Evolutionary conservation across 78 protist species (phyloP).

Genomic region (Speleostelium caveatum): DNA sequence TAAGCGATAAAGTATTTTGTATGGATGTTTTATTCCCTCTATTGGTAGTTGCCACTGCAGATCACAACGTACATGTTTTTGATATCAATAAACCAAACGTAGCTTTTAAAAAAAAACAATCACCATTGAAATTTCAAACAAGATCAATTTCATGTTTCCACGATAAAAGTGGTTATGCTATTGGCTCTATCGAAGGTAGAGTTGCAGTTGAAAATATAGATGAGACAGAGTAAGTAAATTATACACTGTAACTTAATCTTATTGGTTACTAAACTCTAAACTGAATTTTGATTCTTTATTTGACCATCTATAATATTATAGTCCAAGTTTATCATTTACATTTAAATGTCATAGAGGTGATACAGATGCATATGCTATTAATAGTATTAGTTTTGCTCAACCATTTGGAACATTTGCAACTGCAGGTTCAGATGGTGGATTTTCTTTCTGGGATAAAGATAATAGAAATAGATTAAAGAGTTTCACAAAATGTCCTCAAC

Average conservation of each 20-base stretch:
- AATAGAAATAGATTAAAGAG: slow-evolving; percentile 81
- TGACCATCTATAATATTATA: not conserved
- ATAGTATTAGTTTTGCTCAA: slow-evolving; percentile 88
- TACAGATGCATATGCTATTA: slow-evolving; percentile 85
- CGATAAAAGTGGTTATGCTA: slow-evolving; percentile 88
- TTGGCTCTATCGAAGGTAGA: slow-evolving; percentile 97
- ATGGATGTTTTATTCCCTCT: slow-evolving; percentile 64
- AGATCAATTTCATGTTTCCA: slow-evolving; percentile 79
- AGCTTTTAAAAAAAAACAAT: slow-evolving; percentile 32
- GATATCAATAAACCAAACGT: slow-evolving; percentile 57
- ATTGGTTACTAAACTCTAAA: not conserved
- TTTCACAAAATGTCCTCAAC: slow-evolving; percentile 32
- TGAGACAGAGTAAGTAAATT: slow-evolving; percentile 58
- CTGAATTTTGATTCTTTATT: not conserved
- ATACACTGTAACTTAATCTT: not conserved
- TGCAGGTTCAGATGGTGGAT: slow-evolving; percentile 93
- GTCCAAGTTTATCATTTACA: slow-evolving; percentile 74
- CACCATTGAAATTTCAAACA: slow-evolving; percentile 88
- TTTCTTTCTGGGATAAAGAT: slow-evolving; percentile 93
- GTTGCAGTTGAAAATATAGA: slow-evolving; percentile 88
- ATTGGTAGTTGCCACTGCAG: slow-evolving; percentile 87
- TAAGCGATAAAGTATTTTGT: slow-evolving; percentile 81
- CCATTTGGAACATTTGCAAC: slow-evolving; percentile 94
- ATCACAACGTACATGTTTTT: slow-evolving; percentile 71
- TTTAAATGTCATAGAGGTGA: slow-evolving; percentile 95